Percentiles rank a stretch among this genome's conserved stretches.
phyloP scores from a whole-genome alignment of 2,329 filamentous ascomycete species.

The Stachybotrys echinatus region DNA sequence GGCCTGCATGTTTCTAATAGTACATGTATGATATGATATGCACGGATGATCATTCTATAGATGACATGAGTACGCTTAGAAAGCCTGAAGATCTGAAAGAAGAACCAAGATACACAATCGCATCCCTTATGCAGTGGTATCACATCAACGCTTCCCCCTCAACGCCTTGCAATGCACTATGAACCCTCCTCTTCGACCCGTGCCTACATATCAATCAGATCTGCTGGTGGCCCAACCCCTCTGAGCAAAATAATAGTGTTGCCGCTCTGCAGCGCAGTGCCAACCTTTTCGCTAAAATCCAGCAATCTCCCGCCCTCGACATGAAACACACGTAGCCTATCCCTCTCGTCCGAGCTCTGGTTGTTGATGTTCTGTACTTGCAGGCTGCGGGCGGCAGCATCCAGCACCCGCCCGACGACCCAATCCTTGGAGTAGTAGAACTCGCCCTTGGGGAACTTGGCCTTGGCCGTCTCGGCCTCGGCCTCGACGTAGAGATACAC shows the following conservation, averaged over 20 bases:
- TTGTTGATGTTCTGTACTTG: slow-evolving; percentile 86
- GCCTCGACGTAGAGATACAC: slow-evolving; percentile 89
- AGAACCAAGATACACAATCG: neutral
- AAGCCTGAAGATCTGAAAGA: neutral
- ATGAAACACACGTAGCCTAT: slow-evolving; percentile 83
- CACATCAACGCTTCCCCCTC: neutral
- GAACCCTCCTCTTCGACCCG: neutral
- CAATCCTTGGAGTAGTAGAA: slow-evolving; percentile 81
- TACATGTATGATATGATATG: neutral
- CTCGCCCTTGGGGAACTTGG: slow-evolving; percentile 75
- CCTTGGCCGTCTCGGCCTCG: slow-evolving; percentile 75
- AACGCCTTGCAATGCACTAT: slow-evolving; percentile 2
- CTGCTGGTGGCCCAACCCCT: slow-evolving; percentile 75
- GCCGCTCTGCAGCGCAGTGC: slow-evolving; percentile 66
- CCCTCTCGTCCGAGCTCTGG: slow-evolving; percentile 66
- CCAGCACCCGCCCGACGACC: slow-evolving; percentile 81
- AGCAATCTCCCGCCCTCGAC: slow-evolving; percentile 83
- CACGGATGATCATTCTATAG: too few species aligned
- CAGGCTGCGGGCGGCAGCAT: slow-evolving; percentile 69
- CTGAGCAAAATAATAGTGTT: slow-evolving; percentile 87
- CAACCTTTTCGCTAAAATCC: slow-evolving; percentile 84
- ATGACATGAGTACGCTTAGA: too few species aligned
- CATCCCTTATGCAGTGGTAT: neutral
- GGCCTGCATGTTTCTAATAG: neutral
- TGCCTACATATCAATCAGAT: slow-evolving; percentile 54